Evolutionary conservation across 495 filamentous ascomycete genomes (phyloP).

Genomic region (Lophiostoma macrostomum): DNA sequence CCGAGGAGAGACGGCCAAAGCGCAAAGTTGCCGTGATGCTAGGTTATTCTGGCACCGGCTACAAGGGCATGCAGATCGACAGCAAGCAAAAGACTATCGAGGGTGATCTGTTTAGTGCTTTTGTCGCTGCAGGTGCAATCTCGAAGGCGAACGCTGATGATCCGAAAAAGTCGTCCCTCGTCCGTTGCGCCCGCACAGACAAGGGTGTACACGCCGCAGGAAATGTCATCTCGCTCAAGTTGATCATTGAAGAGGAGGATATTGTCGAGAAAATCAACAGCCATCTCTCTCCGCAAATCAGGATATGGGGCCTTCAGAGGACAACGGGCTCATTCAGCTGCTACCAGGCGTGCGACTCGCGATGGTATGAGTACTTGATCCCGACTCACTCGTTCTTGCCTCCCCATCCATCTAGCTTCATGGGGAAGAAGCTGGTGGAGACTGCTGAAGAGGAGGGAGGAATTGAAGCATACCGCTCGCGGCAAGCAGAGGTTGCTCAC

Average conservation of each 20-base stretch:
- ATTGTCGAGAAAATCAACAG: constrained; percentile 88
- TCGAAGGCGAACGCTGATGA: constrained; percentile 95
- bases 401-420: constrained; percentile 79
- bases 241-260: constrained; percentile 88
- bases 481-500: constrained; percentile 71
- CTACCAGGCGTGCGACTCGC: constrained; percentile 88
- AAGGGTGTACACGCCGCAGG: constrained; percentile 98
- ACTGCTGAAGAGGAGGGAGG: constrained; percentile 68
- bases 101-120: constrained; percentile 89
- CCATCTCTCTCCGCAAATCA: constrained; percentile 78
- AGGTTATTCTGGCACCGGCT: constrained; percentile 94
- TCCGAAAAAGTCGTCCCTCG: constrained; percentile 91
- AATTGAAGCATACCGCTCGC: constrained; percentile 59
- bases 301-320: constrained; percentile 86
- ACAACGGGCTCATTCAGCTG: constrained; percentile 84
- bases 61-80: constrained; percentile 86
- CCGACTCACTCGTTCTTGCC: constrained; percentile 87
- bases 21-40: constrained; percentile 92
- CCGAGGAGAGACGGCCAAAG: constrained; percentile 83
- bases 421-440: constrained; percentile 74
- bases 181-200: constrained; percentile 91
- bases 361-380: constrained; percentile 95
- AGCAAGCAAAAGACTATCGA: constrained; percentile 81
- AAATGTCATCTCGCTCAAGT: constrained; percentile 90
- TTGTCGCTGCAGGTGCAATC: constrained; percentile 86